Evolutionary conservation across 164 flowering plant species (phyloP).

Genomic region (Cinnamomum micranthum): DNA sequence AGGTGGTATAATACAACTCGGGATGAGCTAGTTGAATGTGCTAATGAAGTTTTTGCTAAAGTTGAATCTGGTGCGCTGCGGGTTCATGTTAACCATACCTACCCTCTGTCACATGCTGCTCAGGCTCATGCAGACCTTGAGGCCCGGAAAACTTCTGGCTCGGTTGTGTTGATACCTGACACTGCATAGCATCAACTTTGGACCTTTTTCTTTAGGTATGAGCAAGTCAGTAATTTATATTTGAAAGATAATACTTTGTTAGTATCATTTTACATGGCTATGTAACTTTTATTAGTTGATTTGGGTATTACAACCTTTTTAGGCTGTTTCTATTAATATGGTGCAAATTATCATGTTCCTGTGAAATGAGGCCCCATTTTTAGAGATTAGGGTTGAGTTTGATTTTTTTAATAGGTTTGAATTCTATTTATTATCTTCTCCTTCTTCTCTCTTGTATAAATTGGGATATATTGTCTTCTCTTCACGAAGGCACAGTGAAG

Average conservation of each 20-base stretch:
- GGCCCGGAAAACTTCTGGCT: constrained; percentile 69
- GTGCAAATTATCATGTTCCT: too few species aligned
- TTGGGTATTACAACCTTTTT: background rate
- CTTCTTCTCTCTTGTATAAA: too few species aligned
- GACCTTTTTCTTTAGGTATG: background rate
- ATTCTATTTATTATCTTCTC: too few species aligned
- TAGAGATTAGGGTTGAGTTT: too few species aligned
- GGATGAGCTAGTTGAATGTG: constrained; percentile 67
- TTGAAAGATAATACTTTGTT: background rate
- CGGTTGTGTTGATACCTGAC: constrained; percentile 71
- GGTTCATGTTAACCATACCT: constrained; percentile 77
- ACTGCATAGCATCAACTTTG: background rate
- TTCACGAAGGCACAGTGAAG: too few species aligned
- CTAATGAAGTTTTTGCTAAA: constrained; percentile 72
- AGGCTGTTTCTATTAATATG: too few species aligned
- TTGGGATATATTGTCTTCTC: too few species aligned
- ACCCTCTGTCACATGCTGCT: constrained; percentile 79
- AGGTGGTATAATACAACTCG: constrained; percentile 59
- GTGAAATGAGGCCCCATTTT: too few species aligned
- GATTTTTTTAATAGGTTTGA: too few species aligned
- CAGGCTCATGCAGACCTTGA: constrained; percentile 80
- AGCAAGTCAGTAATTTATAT: too few species aligned
- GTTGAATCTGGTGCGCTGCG: constrained; percentile 48
- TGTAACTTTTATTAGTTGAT: background rate
- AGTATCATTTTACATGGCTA: background rate